Conservation (phyloP, 331 rosid genomes). For the Pyrus hybrid region DNA sequence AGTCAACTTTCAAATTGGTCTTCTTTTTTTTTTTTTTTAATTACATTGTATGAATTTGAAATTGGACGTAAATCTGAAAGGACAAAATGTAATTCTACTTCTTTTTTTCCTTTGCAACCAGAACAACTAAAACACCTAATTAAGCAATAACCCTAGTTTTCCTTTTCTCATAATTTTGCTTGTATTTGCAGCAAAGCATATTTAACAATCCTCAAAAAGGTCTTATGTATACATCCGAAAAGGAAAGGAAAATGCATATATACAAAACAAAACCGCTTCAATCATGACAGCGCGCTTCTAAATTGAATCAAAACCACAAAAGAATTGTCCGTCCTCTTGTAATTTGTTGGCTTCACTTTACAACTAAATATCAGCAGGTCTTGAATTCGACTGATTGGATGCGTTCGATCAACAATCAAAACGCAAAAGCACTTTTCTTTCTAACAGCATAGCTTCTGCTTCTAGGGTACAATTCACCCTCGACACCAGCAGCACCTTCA, state of each 20-base stretch:
- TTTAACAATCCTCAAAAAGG: not conserved
- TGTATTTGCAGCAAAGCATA: not conserved
- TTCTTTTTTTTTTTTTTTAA: too few species aligned
- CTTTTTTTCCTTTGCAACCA: not conserved
- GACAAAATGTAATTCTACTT: too few species aligned
- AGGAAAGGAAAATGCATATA: not conserved
- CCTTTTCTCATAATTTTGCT: not conserved
- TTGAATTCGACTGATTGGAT: not conserved
- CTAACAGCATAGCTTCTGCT: slow-evolving; percentile 58
- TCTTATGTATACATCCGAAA: not conserved
- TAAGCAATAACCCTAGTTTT: not conserved
- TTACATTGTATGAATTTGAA: too few species aligned
- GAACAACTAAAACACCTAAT: not conserved
- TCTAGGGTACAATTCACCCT: slow-evolving; percentile 32
- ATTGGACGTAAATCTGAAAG: too few species aligned
- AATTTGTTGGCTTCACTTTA: not conserved
- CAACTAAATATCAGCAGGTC: not conserved
- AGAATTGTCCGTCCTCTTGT: not conserved
- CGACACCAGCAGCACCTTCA: not conserved
- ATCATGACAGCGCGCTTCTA: not conserved
- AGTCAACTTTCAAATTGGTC: too few species aligned
- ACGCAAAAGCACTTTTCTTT: slow-evolving; percentile 19
- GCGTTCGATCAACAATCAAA: not conserved
- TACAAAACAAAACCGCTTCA: not conserved
- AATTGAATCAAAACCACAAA: slow-evolving; percentile 15